A percentile compares a stretch with the other conserved stretches of the same genome.
phyloP scores from a whole-genome alignment of 805 yeast species.

The Kregervanrija fluxuum region DNA sequence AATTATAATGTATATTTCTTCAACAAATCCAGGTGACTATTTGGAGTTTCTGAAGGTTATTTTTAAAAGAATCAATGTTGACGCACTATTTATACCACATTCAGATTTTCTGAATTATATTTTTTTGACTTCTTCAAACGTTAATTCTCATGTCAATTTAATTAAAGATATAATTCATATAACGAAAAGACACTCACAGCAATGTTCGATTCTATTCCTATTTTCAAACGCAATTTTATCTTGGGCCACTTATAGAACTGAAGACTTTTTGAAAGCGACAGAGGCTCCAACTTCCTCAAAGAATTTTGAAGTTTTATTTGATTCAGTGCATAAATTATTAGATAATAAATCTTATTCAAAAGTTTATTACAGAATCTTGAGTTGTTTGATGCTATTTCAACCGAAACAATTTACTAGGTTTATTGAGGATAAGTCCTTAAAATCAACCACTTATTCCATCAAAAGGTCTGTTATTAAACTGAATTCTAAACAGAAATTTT shows the following conservation, averaged over 20 bases:
- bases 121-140: constrained; percentile 31
- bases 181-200: constrained; percentile 38
- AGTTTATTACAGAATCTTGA: constrained; percentile 26
- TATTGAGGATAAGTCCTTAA: constrained; percentile 15
- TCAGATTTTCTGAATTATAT: constrained; percentile 40
- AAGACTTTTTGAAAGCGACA: constrained; percentile 31
- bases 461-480: constrained; percentile 16
- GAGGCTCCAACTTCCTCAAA: constrained; percentile 8
- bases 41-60: constrained; percentile 28
- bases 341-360: constrained; percentile 25
- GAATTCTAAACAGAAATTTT: constrained; percentile 20
- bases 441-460: constrained; percentile 16
- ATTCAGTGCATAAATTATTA: constrained; percentile 22
- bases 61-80: constrained; percentile 25
- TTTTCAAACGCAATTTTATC: constrained; percentile 37
- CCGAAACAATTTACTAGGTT: constrained; percentile 26
- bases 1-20: constrained; percentile 39
- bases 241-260: constrained; percentile 46
- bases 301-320: constrained; percentile 31
- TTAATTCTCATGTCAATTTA: constrained; percentile 33
- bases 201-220: constrained; percentile 36
- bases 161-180: constrained; percentile 30
- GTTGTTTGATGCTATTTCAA: constrained; percentile 27
- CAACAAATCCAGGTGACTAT: constrained; percentile 41
- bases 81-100: constrained; percentile 32